These are phyloP conservation scores for Batkoa obscura DNA, from an alignment of 371 early-diverging fungal genomes.

Conservation along the genomic window DNA sequence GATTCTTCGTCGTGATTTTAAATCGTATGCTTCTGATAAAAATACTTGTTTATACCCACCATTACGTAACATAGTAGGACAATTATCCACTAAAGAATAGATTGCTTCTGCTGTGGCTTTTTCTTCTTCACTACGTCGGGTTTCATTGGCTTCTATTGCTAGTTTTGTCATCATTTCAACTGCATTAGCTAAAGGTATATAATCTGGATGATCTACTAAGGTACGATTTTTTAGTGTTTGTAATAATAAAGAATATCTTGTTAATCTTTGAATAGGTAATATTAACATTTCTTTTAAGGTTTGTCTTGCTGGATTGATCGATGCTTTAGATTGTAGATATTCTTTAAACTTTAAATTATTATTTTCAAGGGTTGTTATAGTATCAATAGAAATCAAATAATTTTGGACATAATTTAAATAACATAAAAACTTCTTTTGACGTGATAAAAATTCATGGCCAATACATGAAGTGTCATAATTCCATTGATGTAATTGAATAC, in stretches of 20 bases:
- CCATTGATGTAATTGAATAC: not conserved
- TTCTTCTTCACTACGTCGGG: slow-evolving; percentile 38
- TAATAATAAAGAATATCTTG: slow-evolving; percentile 39
- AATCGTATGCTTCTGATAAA: not conserved
- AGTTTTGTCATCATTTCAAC: slow-evolving; percentile 33
- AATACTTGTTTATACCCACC: not conserved
- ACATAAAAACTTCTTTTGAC: not conserved
- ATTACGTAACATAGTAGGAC: slow-evolving; percentile 1
- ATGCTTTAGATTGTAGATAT: not conserved
- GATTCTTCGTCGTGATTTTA: not conserved
- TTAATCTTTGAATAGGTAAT: slow-evolving; percentile 46
- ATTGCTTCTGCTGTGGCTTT: not conserved
- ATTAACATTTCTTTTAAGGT: slow-evolving; percentile 35
- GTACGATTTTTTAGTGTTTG: slow-evolving; percentile 46
- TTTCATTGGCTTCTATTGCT: slow-evolving; percentile 46
- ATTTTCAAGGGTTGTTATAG: not conserved
- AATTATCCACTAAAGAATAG: not conserved
- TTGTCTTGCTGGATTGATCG: slow-evolving; percentile 15
- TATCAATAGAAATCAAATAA: not conserved
- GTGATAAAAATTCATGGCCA: not conserved
- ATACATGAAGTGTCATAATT: not conserved
- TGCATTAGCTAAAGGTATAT: slow-evolving; percentile 28
- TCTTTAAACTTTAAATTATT: not conserved
- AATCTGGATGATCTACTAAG: slow-evolving; percentile 36
- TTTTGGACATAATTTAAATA: not conserved